phyloP scores from a whole-genome alignment of 148 eudicot genomes.

The Silene uniflora region DNA sequence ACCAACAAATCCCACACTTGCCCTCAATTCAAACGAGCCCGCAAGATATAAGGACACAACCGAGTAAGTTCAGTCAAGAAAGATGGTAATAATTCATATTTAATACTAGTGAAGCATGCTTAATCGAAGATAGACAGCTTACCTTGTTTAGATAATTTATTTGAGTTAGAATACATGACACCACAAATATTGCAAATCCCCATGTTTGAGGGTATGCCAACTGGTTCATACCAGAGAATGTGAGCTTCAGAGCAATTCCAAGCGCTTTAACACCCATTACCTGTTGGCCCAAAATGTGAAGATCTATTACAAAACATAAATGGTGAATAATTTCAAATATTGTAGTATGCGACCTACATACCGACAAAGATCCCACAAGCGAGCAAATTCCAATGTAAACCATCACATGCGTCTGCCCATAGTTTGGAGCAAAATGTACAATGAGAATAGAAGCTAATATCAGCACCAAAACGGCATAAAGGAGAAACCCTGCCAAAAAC shows the following conservation, averaged over 20 bases:
- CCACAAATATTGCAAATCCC: slow-evolving; percentile 47
- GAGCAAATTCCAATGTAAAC: slow-evolving; percentile 74
- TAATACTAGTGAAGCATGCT: too few species aligned
- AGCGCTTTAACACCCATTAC: slow-evolving; percentile 83
- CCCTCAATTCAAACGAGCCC: not conserved
- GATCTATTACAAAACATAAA: slow-evolving; percentile 1
- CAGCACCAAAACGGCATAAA: slow-evolving; percentile 55
- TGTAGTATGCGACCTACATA: slow-evolving; percentile 22
- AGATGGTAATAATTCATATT: not conserved
- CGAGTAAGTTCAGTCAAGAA: not conserved
- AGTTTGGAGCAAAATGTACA: slow-evolving; percentile 43
- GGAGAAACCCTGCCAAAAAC: slow-evolving; percentile 50
- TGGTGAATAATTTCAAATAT: not conserved
- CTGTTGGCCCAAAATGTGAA: slow-evolving; percentile 32
- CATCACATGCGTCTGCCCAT: slow-evolving; percentile 71
- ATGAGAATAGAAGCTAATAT: slow-evolving; percentile 43
- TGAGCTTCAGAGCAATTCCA: slow-evolving; percentile 72
- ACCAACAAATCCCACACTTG: too few species aligned
- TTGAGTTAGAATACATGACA: slow-evolving; percentile 57
- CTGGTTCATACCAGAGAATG: slow-evolving; percentile 69
- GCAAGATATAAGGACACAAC: not conserved
- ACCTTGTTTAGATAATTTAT: slow-evolving; percentile 81
- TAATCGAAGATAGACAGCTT: slow-evolving; percentile 2
- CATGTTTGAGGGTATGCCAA: slow-evolving; percentile 73
- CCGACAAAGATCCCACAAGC: slow-evolving; percentile 70